Conservation (phyloP, 768 basidiomycete genomes). For the Suillus americanus region DNA sequence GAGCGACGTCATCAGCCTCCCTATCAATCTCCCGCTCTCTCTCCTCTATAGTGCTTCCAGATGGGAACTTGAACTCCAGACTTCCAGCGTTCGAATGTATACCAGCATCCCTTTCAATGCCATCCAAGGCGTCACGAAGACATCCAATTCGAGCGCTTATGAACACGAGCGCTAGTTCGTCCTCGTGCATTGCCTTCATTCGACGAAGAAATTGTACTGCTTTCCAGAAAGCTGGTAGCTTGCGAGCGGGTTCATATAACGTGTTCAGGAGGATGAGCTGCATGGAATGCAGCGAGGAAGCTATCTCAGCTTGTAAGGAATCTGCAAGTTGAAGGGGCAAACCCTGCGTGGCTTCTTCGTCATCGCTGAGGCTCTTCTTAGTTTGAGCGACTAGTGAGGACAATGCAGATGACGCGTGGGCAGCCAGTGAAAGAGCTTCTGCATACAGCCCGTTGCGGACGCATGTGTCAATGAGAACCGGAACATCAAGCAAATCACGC, state of each 20-base stretch:
- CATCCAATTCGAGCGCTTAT: constrained; percentile 70
- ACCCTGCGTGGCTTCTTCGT: neutral
- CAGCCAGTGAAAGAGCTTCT: constrained; percentile 84
- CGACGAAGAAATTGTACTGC: constrained; percentile 83
- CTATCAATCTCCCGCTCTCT: constrained; percentile 49
- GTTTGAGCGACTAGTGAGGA: constrained; percentile 45
- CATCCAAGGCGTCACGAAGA: constrained; percentile 56
- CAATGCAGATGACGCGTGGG: constrained; percentile 61
- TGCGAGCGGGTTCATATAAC: constrained; percentile 77
- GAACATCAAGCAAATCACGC: constrained; percentile 87
- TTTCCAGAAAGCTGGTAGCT: constrained; percentile 89
- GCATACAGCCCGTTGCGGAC: constrained; percentile 90
- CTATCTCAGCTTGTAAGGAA: constrained; percentile 66
- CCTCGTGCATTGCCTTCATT: constrained; percentile 72
- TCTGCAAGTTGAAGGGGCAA: constrained; percentile 30
- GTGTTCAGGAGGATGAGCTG: constrained; percentile 74
- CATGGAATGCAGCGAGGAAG: constrained; percentile 65
- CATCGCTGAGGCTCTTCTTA: neutral
- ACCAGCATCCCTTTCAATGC: constrained; percentile 43
- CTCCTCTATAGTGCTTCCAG: constrained; percentile 25
- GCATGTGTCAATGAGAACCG: constrained; percentile 89
- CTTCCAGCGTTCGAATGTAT: constrained; percentile 30
- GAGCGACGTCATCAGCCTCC: constrained; percentile 68
- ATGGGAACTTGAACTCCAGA: constrained; percentile 14
- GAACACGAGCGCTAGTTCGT: constrained; percentile 83